Conservation (phyloP, 164 flowering plant genomes). For the Echeveria elegans region DNA sequence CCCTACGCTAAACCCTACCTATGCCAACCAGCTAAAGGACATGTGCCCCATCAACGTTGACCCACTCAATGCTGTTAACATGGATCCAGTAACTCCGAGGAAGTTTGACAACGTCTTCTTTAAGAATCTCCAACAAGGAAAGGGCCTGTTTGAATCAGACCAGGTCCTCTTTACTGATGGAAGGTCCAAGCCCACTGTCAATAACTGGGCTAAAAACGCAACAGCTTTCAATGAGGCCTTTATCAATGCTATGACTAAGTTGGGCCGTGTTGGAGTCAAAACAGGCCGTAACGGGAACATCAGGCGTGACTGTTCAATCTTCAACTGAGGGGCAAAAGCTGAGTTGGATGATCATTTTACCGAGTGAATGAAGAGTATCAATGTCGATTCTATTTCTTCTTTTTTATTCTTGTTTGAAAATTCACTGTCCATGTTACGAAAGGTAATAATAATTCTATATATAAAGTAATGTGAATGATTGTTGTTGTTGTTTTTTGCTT, state of each 20-base stretch:
- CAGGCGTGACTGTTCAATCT: constrained; percentile 24
- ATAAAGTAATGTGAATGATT: too few relatives aligned
- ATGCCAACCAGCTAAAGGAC: not conserved
- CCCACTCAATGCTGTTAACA: constrained; percentile 61
- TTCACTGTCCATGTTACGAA: too few relatives aligned
- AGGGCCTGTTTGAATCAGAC: constrained; percentile 79
- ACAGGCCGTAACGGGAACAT: constrained; percentile 46
- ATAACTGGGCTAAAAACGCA: constrained; percentile 39
- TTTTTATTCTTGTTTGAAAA: not conserved
- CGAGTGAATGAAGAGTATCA: not conserved
- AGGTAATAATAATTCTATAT: too few relatives aligned
- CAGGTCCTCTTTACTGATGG: constrained; percentile 54
- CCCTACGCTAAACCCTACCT: not conserved
- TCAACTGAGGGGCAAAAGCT: constrained; percentile 4
- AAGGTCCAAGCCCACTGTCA: constrained; percentile 50
- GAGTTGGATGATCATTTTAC: not conserved
- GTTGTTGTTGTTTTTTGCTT: too few relatives aligned
- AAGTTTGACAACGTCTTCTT: constrained; percentile 69
- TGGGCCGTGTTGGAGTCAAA: constrained; percentile 69
- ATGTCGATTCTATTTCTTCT: not conserved
- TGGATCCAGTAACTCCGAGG: constrained; percentile 72
- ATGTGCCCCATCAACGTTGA: constrained; percentile 69
- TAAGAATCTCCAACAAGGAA: constrained; percentile 57
- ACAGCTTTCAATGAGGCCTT: constrained; percentile 50
- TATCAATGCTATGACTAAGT: constrained; percentile 57